Base-by-base conservation (phyloP, 2,329 filamentous ascomycete species). In the Fusarium mundagurra region DNA sequence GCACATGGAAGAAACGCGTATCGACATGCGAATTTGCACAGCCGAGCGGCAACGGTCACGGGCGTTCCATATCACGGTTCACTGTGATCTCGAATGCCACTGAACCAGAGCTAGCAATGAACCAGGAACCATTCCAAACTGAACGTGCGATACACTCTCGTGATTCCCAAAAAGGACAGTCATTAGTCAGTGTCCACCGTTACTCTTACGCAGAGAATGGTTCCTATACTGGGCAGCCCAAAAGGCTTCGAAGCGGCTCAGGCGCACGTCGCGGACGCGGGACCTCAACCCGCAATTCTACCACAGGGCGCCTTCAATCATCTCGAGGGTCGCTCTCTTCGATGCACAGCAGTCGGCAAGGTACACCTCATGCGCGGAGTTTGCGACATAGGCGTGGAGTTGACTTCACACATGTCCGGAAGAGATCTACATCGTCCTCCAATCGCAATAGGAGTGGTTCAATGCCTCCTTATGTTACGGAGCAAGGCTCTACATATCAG, bases 91-190 rank as follows among this genome's bases (percentile, higher is more conserved):
- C 90, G 17, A 91, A 90, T 62, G 84, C 88, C 18, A 84, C 88
- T n/a, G 87, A 88, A 36, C 84, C 84, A 36, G 65, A 62, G 24
- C 48, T 43, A 38, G 64, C 45, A 4, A 89, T 86, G 1, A 96
- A 92, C 81, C 97, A 97, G 77, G 95, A 98, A 80, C 94, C 95
- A 0, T 97, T 93, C 81, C 90, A 93, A 77, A 90, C 93, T 9
- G 94, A 92, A 6, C 87, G 88, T 12, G 81, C 85, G 55, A 81
- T 82, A 43, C 82, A 85, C 41, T 78, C 80, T 13, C 78, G 76
- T 41, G 80, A 85, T 31, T 83, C 85, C 1, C 87, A 90, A 58
- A 86, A 85, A 13, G 88, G 91, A 68, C 91, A 91, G 76, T 88
- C 92, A 36, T 93, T 90, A 76, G 89, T 95, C 59, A 90, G 90